Base-by-base conservation (phyloP, 805 yeast species). In the Zygotorulaspora chibaensis region DNA sequence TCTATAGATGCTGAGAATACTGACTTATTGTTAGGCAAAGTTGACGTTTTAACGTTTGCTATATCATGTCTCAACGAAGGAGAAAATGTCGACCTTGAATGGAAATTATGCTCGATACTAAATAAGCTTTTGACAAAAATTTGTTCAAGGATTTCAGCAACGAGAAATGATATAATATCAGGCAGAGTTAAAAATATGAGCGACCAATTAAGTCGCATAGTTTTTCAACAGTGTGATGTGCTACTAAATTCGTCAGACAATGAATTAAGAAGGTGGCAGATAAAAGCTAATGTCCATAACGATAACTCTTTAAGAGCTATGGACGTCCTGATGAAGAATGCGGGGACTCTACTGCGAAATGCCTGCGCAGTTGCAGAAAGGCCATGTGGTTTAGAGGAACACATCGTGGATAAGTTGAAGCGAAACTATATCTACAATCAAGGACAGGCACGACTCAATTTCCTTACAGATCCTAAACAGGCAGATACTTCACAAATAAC, bases 331-430 rank as follows among this genome's bases (percentile, higher is more conserved):
- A 35, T 50, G 50, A 61, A 62, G 44, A 63, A 63, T 33, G 57
- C 60, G 7, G 43, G 39, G 20, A 55, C 58, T 3, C 46, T 59
- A 13, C 45, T 60, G 12, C 29, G 46, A 12, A 63, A 63, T 29
- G 61, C 62, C 0, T 44, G 42, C 8, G 51, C 41, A 23, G 58
- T 59, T n/a, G 55, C 66, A 2, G 53, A 60, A 35, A 43, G 43
- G 38, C 49, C 64, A 8, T 62, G 66, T 44, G 67, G 67, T 3
- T 38, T 63, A 23, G 57, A 58, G 44, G 67, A 63, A 40, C 54
- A 51, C 30, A 53, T 63, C 9, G 53, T 56, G 0, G 66, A 63
- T 46, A 61, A 60, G 35, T 47, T 63, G 38, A 57, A 56, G 38
- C 47, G 67, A 25, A 63, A 63, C 42, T 59, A 57, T 40, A 53